Evolutionary conservation across 441 rosid species (phyloP).

Genomic region (Biscutella laevigata): DNA sequence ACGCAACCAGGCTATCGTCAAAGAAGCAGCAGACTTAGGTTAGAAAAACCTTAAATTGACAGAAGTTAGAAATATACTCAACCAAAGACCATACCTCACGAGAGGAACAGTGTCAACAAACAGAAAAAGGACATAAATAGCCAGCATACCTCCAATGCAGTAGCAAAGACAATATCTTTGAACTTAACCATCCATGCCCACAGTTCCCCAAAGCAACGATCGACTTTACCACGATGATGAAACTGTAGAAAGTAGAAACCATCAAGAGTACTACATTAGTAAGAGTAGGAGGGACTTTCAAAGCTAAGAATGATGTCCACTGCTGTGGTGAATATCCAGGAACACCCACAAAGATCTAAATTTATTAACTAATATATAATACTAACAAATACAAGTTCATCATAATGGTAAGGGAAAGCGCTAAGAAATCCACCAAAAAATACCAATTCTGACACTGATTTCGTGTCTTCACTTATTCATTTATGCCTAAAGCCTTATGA

Average conservation of each 20-base stretch:
- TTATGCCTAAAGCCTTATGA: neutral
- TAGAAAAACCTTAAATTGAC: slow-evolving; percentile 18
- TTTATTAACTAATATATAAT: neutral
- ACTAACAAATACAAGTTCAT: neutral
- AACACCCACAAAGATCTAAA: slow-evolving; percentile 9
- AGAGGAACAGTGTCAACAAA: neutral
- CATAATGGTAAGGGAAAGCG: neutral
- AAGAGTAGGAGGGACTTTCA: neutral
- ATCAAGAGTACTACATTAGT: slow-evolving; percentile 12
- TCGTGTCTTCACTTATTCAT: neutral
- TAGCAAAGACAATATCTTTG: slow-evolving; percentile 62
- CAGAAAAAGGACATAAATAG: neutral
- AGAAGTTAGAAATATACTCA: slow-evolving; percentile 7
- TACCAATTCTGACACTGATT: neutral
- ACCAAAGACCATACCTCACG: neutral
- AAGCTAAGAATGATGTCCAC: neutral
- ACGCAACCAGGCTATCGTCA: slow-evolving; percentile 68
- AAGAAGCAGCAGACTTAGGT: slow-evolving; percentile 18
- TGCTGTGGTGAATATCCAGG: slow-evolving; percentile 1
- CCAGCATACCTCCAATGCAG: slow-evolving; percentile 61
- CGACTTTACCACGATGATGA: slow-evolving; percentile 61
- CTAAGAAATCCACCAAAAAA: neutral
- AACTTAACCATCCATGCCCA: slow-evolving; percentile 86
- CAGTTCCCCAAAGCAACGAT: slow-evolving; percentile 73
- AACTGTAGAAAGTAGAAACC: slow-evolving; percentile 35